Evolutionary conservation across 306 rosid genomes (phyloP).

Genomic region (Cicer judaicum): DNA sequence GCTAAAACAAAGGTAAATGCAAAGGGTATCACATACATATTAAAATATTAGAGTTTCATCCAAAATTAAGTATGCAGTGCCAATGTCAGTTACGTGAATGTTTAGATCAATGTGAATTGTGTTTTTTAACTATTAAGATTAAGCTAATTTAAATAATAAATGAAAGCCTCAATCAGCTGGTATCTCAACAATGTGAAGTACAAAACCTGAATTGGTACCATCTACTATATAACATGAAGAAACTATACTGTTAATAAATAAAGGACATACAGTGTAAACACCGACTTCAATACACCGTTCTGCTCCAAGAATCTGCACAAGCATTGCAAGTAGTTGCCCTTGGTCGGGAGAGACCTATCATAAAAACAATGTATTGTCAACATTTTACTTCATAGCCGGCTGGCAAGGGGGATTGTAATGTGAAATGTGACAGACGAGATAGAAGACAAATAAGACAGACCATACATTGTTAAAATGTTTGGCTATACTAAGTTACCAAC

Average conservation of each 20-base stretch:
- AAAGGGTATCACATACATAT: not conserved
- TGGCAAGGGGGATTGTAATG: constrained; percentile 17
- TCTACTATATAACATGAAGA: constrained; percentile 31
- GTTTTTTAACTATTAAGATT: not conserved
- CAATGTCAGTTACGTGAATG: constrained; percentile 7
- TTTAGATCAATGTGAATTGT: not conserved
- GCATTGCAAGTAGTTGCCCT: constrained; percentile 92
- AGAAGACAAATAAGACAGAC: not conserved
- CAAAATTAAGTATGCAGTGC: not conserved
- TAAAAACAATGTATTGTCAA: constrained; percentile 40
- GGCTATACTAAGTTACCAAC: too few relatives aligned
- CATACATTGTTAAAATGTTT: too few relatives aligned
- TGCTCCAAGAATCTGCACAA: constrained; percentile 91
- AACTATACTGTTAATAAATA: constrained; percentile 10
- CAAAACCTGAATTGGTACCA: constrained; percentile 7
- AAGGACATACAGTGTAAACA: constrained; percentile 75
- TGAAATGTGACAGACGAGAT: constrained; percentile 32
- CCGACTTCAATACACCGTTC: constrained; percentile 95
- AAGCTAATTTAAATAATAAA: not conserved
- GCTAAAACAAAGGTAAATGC: not conserved
- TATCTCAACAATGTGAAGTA: not conserved
- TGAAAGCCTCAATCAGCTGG: constrained; percentile 9
- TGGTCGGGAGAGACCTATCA: constrained; percentile 94
- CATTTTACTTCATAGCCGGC: constrained; percentile 28
- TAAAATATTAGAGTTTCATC: not conserved